Evolutionary conservation across 768 basidiomycete species (phyloP), one percentile per base, ranked within the genome.

Genomic region (Macrolepiota fuliginosa): DNA sequence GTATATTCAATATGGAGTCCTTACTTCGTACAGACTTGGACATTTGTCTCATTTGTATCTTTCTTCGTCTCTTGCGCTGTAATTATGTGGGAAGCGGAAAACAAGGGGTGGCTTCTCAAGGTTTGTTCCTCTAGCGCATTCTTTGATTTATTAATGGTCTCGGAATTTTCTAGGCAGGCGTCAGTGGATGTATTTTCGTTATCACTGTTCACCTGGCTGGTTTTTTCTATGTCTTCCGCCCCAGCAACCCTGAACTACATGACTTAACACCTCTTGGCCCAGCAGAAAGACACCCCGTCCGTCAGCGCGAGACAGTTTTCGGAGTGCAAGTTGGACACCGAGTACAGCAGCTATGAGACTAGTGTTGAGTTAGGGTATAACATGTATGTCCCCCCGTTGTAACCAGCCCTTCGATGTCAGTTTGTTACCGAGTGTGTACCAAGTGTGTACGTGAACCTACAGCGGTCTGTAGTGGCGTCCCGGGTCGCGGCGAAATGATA

Each of bases 11-110:
- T 13, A 13, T 24, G 10, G 13, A 11, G 6, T 39, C n/a, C 5
- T 29, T 25, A 13, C 46, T 47, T 55, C 36, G 17, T 3, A 49
- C n/a, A 63, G 62, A 59, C 62, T 10, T 63, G 62, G 62, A 57
- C 62, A 29, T 32, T 57, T 32, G 42, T 58, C 7, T 42, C 56
- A 15, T 63, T 63, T 40, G 19, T 25, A 27, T 35, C 62, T 15
- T 63, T 63, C 52, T 63, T 63, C 42, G 13, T 50, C 12, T 19
- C 47, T n/a, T 51, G 51, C 37, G 49, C 49, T 12, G 42, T 59
- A 2, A 29, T 54, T 24, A n/a, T 63, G 11, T 63, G 62, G 62
- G 57, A 63, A 27, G 36, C 62, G 12, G 35, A 40, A 27, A 37
- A 59, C 39, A 58, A 63, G 27, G 56, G 56, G 4, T 49, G 42